Conservation (phyloP, 805 yeast species). For the Zygoascus biomembranicola region DNA sequence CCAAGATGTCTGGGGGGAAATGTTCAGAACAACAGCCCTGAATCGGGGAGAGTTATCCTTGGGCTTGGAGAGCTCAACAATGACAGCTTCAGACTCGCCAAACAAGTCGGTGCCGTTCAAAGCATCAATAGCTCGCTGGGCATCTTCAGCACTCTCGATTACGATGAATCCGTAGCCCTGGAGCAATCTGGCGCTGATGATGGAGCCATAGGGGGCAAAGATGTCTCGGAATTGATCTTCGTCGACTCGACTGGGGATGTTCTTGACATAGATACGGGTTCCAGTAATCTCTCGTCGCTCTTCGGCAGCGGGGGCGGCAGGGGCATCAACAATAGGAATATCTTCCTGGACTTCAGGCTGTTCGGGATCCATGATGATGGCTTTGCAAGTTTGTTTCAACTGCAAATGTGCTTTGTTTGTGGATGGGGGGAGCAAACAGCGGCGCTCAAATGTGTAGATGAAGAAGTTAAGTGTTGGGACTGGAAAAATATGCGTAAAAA, state of each 20-base stretch:
- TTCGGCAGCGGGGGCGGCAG: constrained; percentile 3
- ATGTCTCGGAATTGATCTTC: constrained; percentile 35
- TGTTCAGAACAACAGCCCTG: constrained; percentile 22
- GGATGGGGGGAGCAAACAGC: not conserved
- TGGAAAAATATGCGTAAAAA: not conserved
- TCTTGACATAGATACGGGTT: constrained; percentile 1
- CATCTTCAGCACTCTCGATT: constrained; percentile 24
- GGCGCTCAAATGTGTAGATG: not conserved
- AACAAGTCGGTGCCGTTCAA: constrained; percentile 25
- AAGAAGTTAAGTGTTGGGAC: not conserved
- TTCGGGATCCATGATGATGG: not conserved
- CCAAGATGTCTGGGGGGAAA: constrained; percentile 24
- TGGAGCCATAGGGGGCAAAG: constrained; percentile 43
- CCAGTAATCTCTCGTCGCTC: not conserved
- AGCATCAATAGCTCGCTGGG: constrained; percentile 22
- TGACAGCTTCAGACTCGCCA: constrained; percentile 29
- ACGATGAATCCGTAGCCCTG: constrained; percentile 30
- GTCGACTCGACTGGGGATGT: constrained; percentile 1
- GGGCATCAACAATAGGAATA: not conserved
- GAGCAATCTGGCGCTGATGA: constrained; percentile 50
- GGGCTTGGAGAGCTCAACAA: constrained; percentile 28
- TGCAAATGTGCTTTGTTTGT: too few species aligned
- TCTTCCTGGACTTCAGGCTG: not conserved
- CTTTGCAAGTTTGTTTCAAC: too few species aligned
- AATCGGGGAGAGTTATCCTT: constrained; percentile 15